Conservation (phyloP, 2,329 filamentous ascomycete genomes). For the Monilinia polystroma region DNA sequence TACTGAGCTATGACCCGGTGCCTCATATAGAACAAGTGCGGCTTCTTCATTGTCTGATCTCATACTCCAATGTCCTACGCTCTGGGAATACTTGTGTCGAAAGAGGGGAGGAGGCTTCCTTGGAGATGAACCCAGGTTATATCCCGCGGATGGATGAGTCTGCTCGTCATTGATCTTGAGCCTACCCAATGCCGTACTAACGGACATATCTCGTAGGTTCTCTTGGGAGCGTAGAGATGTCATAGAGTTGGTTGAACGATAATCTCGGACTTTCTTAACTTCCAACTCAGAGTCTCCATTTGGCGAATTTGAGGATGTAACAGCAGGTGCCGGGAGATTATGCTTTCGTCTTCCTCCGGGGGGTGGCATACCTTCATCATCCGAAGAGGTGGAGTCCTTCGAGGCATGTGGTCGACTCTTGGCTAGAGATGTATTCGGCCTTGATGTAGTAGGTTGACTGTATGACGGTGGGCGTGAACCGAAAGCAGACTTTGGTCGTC, state of each 20-base stretch:
- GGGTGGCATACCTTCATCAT: slow-evolving; percentile 38
- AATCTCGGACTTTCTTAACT: slow-evolving; percentile 35
- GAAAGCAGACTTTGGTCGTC: slow-evolving; percentile 47
- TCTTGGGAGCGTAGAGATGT: slow-evolving; percentile 28
- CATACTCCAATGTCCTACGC: slow-evolving; percentile 28
- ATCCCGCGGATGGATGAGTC: slow-evolving; percentile 26
- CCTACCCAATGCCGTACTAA: slow-evolving; percentile 42
- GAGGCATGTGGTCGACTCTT: slow-evolving; percentile 45
- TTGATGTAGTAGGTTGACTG: slow-evolving; percentile 49
- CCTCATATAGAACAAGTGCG: slow-evolving; percentile 36
- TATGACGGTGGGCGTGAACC: slow-evolving; percentile 48
- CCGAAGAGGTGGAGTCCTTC: slow-evolving; percentile 41
- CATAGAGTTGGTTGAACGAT: slow-evolving; percentile 37
- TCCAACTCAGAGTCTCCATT: slow-evolving; percentile 32
- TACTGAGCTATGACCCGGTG: slow-evolving; percentile 32
- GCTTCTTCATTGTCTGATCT: slow-evolving; percentile 31
- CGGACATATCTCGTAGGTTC: slow-evolving; percentile 40
- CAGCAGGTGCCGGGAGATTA: slow-evolving; percentile 46
- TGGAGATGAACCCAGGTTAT: slow-evolving; percentile 26
- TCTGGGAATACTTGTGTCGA: slow-evolving; percentile 32
- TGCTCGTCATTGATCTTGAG: slow-evolving; percentile 34
- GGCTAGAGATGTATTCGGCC: slow-evolving; percentile 44
- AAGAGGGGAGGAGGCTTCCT: slow-evolving; percentile 24
- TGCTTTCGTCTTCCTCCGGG: slow-evolving; percentile 50
- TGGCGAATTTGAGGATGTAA: slow-evolving; percentile 30